Percentiles rank a stretch among this genome's conserved stretches.
Conservation (phyloP, 305 asterid species). For the Rubia balearica region DNA sequence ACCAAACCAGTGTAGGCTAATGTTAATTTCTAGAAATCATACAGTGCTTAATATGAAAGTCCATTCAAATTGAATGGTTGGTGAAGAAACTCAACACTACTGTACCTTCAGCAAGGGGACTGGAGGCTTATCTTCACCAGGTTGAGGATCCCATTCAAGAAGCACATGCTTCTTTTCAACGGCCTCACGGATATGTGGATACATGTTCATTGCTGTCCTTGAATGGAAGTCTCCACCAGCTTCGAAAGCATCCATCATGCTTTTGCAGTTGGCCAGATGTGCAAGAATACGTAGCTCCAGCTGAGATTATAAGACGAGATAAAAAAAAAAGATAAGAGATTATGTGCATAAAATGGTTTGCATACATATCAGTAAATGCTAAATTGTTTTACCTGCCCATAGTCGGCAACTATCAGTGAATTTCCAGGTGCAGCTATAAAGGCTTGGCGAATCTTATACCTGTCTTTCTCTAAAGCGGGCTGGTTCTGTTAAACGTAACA, state of each 20-base stretch:
- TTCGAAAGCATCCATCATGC: conserved; percentile 90
- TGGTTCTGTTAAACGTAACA: conserved; percentile 59
- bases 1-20: not conserved
- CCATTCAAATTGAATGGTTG: conserved; percentile 1
- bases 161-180: conserved; percentile 62
- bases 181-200: conserved; percentile 86
- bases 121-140: conserved; percentile 86
- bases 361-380: not conserved
- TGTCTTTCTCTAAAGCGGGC: conserved; percentile 98
- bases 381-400: conserved; percentile 73
- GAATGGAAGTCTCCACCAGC: conserved; percentile 99
- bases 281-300: conserved; percentile 99
- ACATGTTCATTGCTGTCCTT: conserved; percentile 99
- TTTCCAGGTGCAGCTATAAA: conserved; percentile 93
- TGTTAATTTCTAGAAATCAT: not conserved
- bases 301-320: conserved; percentile 35
- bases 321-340: conserved; percentile 19
- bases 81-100: not conserved
- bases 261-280: conserved; percentile 85
- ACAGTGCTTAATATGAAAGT: not conserved
- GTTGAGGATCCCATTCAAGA: conserved; percentile 93
- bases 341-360: not conserved
- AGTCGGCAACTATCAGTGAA: conserved; percentile 92
- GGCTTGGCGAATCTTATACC: conserved; percentile 96
- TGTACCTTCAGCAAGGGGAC: conserved; percentile 86